Evolutionary conservation across 768 basidiomycete genomes (phyloP), one percentile per base, ranked within the genome.

Genomic region (Trametes coccinea): DNA sequence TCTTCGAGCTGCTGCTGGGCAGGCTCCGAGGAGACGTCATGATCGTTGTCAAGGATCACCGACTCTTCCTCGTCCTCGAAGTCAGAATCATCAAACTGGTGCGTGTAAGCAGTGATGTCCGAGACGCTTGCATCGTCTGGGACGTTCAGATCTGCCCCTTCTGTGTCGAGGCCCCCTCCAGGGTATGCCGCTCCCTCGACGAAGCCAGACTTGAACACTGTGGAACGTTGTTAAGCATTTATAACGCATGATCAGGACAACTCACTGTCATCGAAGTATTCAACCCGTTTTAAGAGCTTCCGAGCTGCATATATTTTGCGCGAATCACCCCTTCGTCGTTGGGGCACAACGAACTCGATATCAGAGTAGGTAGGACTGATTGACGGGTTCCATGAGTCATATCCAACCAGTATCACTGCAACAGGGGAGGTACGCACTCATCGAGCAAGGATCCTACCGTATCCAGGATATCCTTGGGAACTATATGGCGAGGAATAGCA

Each of bases 221-320:
- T 33, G 16, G 22, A 39, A 37, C 34, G 11, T 37, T 11, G 17
- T 5, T 10, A 14, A 17, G 13, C 29, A 49, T 53, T 17, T 6
- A 51, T 56, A n/a, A n/a, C 3, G 14, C 11, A 31, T 40, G 16
- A 22, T 46, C 11, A 22, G 1, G 9, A 33, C 9, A 1, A 53
- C 78, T 57, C 67, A 91, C 90, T 93, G 4, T 84, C 83, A 58
- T 85, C 77, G 66, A 94, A 94, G 71, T 94, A 93, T 34, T 91
- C 89, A 4, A 87, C 84, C 59, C 93, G 76, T 64, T 80, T 77
- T 6, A 95, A 78, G 45, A 95, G 68, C 67, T 80, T 84, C 65
- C 82, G 84, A 46, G 85, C 84, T 1, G 92, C 92, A 70, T 84
- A 89, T 64, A 95, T 89, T 14, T 69, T 69, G 14, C 78, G 73